These are phyloP conservation scores for Chenopodium berlandieri DNA, from an alignment of 148 eudicot species.

Conservation along the genomic window DNA sequence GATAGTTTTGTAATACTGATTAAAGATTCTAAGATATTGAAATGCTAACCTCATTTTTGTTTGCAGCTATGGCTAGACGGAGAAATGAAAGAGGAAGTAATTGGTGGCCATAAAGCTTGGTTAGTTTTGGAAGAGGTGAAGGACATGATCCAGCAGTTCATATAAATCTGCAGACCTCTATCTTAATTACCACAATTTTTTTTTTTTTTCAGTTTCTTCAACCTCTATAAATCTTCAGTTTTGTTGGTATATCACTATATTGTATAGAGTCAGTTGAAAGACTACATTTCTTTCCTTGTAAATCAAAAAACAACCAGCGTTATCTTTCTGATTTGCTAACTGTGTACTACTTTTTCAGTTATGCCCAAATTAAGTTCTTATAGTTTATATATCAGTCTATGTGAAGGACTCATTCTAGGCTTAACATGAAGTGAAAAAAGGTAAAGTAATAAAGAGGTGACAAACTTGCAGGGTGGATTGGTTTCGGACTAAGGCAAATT, in stretches of 20 bases:
- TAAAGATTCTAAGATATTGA: background rate
- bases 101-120: conserved; percentile 97
- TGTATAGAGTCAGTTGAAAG: conserved; percentile 15
- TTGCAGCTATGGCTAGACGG: conserved; percentile 92
- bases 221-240: conserved; percentile 6
- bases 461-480: background rate
- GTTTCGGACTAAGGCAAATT: background rate
- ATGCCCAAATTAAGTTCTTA: background rate
- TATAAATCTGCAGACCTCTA: conserved; percentile 22
- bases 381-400: background rate
- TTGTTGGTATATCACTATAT: conserved; percentile 12
- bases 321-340: background rate
- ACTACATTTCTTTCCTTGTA: conserved; percentile 12
- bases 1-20: background rate
- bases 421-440: too few relatives aligned
- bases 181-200: background rate
- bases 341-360: background rate
- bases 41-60: background rate
- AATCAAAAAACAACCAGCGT: background rate
- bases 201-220: background rate
- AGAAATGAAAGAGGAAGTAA: conserved; percentile 94
- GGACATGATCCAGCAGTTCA: conserved; percentile 69
- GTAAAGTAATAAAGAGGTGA: too few relatives aligned
- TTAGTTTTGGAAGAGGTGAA: conserved; percentile 87
- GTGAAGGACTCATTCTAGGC: too few relatives aligned